Conservation (phyloP, 2,329 filamentous ascomycete species). For the Calonectria montana region DNA sequence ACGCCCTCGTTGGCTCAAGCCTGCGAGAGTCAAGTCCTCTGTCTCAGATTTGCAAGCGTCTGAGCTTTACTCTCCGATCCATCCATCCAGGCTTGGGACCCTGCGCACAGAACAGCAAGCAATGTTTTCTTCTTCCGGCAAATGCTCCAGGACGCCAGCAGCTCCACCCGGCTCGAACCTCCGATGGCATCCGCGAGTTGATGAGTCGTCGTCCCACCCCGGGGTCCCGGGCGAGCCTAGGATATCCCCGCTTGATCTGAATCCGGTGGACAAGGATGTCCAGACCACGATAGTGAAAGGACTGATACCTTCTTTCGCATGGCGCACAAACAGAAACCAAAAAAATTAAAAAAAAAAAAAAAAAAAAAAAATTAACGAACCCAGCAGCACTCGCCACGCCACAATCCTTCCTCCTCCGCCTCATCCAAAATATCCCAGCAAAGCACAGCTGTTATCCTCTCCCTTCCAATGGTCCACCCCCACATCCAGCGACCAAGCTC, state of each 20-base stretch:
- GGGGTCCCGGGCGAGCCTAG: constrained; percentile 28
- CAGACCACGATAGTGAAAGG: background rate
- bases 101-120: background rate
- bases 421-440: constrained; percentile 33
- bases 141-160: constrained; percentile 15
- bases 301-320: background rate
- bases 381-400: constrained; percentile 23
- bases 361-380: background rate
- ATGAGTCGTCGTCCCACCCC: constrained; percentile 16
- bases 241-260: constrained; percentile 30
- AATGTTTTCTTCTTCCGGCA: constrained; percentile 6
- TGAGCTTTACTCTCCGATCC: constrained; percentile 25
- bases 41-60: constrained; percentile 34
- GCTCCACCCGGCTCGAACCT: constrained; percentile 28
- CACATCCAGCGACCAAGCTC: constrained; percentile 39
- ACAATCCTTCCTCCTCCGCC: constrained; percentile 23
- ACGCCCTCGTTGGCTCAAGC: background rate
- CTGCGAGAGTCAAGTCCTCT: constrained; percentile 9
- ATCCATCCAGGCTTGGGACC: constrained; percentile 20
- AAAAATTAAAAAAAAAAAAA: background rate
- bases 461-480: constrained; percentile 40
- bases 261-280: background rate
- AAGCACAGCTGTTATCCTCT: constrained; percentile 34
- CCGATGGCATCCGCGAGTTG: constrained; percentile 19
- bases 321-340: background rate